These are phyloP conservation scores for Tylopilus rubrobrunneus DNA, from an alignment of 768 basidiomycete genomes.

Conservation along the genomic window DNA sequence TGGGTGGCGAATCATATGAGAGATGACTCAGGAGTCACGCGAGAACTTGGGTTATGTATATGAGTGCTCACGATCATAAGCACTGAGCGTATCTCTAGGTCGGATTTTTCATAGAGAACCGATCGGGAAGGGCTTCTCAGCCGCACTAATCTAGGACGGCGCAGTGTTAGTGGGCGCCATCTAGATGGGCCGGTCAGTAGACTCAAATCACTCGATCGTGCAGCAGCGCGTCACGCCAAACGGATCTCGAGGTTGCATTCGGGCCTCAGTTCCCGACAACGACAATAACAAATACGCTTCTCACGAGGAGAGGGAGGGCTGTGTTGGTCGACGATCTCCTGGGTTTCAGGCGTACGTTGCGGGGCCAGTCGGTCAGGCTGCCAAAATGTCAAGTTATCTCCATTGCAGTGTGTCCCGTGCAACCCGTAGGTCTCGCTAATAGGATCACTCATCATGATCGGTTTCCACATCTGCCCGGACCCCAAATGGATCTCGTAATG, in stretches of 20 bases:
- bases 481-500: constrained; percentile 15
- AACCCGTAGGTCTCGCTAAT: constrained; percentile 17
- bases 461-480: constrained; percentile 15
- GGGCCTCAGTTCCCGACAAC: constrained; percentile 20
- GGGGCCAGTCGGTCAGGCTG: constrained; percentile 9
- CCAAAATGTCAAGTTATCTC: constrained; percentile 8
- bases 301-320: constrained; percentile 6
- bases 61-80: constrained; percentile 22
- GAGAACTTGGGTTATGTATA: constrained; percentile 6
- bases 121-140: constrained; percentile 20
- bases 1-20: constrained; percentile 14
- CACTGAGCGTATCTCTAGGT: constrained; percentile 7
- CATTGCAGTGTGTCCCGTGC: constrained; percentile 8
- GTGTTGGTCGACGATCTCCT: constrained; percentile 14
- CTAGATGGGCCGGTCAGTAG: constrained; percentile 12
- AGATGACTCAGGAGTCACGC: constrained; percentile 7
- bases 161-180: constrained; percentile 19
- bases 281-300: constrained; percentile 19
- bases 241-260: constrained; percentile 21
- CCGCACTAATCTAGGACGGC: constrained; percentile 24
- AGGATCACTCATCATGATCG: constrained; percentile 17
- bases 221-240: constrained; percentile 9
- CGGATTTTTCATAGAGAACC: constrained; percentile 1
- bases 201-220: background rate
- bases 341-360: constrained; percentile 2